These are phyloP conservation scores for Trichoderma sp. DNA, from an alignment of 2,329 filamentous ascomycete genomes.

Conservation along the genomic window DNA sequence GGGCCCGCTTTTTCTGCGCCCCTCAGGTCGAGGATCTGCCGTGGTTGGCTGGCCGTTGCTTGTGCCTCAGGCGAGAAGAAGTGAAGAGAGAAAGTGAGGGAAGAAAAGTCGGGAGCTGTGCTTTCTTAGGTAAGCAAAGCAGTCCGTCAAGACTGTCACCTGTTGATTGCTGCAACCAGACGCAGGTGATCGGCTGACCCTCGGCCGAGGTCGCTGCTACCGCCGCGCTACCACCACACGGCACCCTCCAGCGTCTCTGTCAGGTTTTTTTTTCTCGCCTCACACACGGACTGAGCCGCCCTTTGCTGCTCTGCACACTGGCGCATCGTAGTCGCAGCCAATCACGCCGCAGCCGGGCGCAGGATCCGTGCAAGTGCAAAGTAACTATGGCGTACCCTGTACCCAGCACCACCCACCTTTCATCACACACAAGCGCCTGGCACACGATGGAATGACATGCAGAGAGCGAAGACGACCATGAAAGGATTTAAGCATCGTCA, in stretches of 20 bases:
- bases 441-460: neutral
- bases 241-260: constrained; percentile 16
- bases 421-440: neutral
- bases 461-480: too few relatives aligned
- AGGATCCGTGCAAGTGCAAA: constrained; percentile 1
- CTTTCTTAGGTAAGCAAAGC: constrained; percentile 14
- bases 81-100: neutral
- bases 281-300: too few relatives aligned
- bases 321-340: neutral
- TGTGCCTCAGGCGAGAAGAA: constrained; percentile 21
- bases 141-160: neutral
- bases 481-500: neutral
- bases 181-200: constrained; percentile 17
- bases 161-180: neutral
- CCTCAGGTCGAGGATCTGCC: constrained; percentile 9
- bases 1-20: constrained; percentile 19
- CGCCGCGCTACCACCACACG: constrained; percentile 2
- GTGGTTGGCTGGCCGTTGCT: neutral
- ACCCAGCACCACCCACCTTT: constrained; percentile 14
- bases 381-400: constrained; percentile 7
- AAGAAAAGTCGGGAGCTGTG: neutral
- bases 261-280: neutral
- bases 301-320: neutral
- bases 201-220: constrained; percentile 22
- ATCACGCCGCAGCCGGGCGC: neutral